Base-by-base conservation (phyloP, 441 rosid species). In the Theobroma grandiflorum region DNA sequence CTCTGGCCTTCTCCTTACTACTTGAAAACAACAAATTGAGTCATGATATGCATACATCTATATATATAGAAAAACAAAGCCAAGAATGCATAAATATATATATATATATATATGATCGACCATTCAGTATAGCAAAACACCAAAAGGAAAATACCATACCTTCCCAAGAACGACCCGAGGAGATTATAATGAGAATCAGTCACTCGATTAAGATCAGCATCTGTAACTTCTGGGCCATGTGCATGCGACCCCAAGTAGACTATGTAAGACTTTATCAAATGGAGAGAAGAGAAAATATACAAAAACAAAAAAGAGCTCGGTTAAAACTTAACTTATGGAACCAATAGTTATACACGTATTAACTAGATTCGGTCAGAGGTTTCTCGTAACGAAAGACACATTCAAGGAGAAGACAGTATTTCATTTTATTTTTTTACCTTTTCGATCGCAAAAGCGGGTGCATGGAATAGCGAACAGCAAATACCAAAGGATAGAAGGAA, bases 231-330 rank as follows among this genome's bases (percentile, higher is more conserved):
- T 38, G 84, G 20, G 40, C 84, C 88, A 43, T 86, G 90, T 18
- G 81, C 14, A 79, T 90, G 98, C 1, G 94, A 87, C 69, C 98
- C 98, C 85, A 94, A 71, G 88, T 92, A 92, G 47, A 94, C 94
- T 31, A 91, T 67, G 52, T 91, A 91, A 8, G 95, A 78, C 95
- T 88, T 72, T 52, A 6, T 2, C 57, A 37, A 2, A 75, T 26
- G 40, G 74, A 43, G 35, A 47, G 18, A 40, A 4, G 65, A 31
- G 61, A 79, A 11, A 7, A 65, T 26, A 26, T 26, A 26, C 31
- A 22, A 20, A 40, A 49, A 26, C 31, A 22, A 20, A 40, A 49
- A 59, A 31, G 64, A 57, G 16, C 61, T 10, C 61, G 11, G 43
- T 69, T 18, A 12, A 12, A 35, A 33, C 31, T 26, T 26, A 26